Percentiles rank a stretch among this genome's conserved stretches.
These are phyloP conservation scores for Cryptosporidium andersoni DNA, from an alignment of 169 alveolate species.

Conservation along the genomic window DNA sequence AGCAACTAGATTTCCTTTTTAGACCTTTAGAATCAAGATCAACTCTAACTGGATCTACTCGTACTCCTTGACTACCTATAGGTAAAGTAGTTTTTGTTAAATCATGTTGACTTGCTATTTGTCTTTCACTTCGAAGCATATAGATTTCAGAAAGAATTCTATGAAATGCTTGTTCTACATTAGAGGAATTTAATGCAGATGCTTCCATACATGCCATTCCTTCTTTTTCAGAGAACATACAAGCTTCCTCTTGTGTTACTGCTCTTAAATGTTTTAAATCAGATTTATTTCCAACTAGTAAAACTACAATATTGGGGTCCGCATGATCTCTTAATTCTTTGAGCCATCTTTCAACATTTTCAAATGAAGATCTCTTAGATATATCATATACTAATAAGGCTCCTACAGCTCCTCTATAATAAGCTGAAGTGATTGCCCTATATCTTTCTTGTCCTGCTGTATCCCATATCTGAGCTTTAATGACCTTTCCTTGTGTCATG, in stretches of 20 bases:
- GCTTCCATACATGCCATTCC: conserved; percentile 94
- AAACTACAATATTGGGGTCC: conserved; percentile 92
- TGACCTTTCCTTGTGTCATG: conserved; percentile 87
- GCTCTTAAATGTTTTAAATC: conserved; percentile 91
- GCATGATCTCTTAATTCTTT: conserved; percentile 96
- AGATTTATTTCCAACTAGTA: conserved; percentile 97
- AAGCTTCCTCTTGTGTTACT: conserved; percentile 92
- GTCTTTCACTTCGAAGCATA: conserved; percentile 69
- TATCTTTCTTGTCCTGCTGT: conserved; percentile 99
- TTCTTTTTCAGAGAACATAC: conserved; percentile 88
- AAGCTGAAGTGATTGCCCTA: conserved; percentile 98
- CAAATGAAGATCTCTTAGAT: conserved; percentile 93
- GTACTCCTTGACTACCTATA: conserved; percentile 53
- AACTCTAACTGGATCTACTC: conserved; percentile 59
- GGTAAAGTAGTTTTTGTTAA: conserved; percentile 50
- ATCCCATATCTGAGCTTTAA: conserved; percentile 98
- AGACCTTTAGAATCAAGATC: conserved; percentile 38
- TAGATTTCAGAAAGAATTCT: conserved; percentile 79
- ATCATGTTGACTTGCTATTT: conserved; percentile 55
- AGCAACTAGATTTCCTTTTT: conserved; percentile 47
- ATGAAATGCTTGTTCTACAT: conserved; percentile 93
- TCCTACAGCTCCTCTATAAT: conserved; percentile 99
- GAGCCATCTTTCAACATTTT: conserved; percentile 95
- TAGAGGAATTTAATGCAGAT: conserved; percentile 93
- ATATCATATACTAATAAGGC: conserved; percentile 98